A percentile compares a stretch with the other conserved stretches of the same genome.
Evolutionary conservation across 805 yeast genomes (phyloP).

Genomic region (Phaffomyces thermotolerans): DNA sequence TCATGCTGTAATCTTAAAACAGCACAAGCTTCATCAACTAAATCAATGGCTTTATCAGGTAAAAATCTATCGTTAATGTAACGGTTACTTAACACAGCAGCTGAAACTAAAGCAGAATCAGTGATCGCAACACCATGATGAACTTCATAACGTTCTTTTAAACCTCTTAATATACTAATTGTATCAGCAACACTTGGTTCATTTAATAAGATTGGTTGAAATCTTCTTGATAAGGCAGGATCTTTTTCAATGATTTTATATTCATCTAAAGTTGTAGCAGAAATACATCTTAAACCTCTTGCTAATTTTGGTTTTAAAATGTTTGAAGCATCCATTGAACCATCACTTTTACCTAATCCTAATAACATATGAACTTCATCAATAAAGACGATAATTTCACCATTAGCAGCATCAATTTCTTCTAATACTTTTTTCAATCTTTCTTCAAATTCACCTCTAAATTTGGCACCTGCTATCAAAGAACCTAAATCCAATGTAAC

Average conservation of each 20-base stretch:
- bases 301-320: conserved; percentile 90
- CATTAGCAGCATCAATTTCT: conserved; percentile 75
- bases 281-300: conserved; percentile 89
- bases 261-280: conserved; percentile 94
- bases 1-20: conserved; percentile 92
- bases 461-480: conserved; percentile 90
- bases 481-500: conserved; percentile 83
- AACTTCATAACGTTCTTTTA: conserved; percentile 90
- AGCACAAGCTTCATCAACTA: conserved; percentile 96
- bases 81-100: conserved; percentile 83
- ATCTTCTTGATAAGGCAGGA: conserved; percentile 90
- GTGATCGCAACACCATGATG: conserved; percentile 96
- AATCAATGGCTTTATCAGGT: conserved; percentile 95
- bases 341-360: conserved; percentile 91
- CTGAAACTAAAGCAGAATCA: conserved; percentile 89
- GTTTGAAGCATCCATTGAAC: conserved; percentile 93
- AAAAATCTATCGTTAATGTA: conserved; percentile 86
- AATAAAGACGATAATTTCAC: conserved; percentile 71
- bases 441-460: conserved; percentile 93
- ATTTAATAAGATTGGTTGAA: conserved; percentile 76
- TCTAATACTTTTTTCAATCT: conserved; percentile 73
- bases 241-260: conserved; percentile 94
- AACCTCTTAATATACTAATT: conserved; percentile 84
- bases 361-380: conserved; percentile 87
- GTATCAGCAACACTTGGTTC: conserved; percentile 92